Evolutionary conservation across 176 grass and related monocot species (phyloP).

Genomic region (Puya raimondii): DNA sequence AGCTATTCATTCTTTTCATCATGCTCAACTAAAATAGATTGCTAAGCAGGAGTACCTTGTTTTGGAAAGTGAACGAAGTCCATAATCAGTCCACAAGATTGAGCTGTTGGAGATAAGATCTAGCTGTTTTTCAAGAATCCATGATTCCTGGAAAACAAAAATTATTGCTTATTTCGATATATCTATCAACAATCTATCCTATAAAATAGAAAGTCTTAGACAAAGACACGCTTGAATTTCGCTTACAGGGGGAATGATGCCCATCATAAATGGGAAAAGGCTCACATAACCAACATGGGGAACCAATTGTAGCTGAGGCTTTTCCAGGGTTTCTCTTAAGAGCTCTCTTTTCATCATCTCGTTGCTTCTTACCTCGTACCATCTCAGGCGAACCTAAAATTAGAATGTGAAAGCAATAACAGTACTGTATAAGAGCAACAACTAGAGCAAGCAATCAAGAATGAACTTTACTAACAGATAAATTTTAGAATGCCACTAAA

Average conservation of each 20-base stretch:
- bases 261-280: conserved; percentile 97
- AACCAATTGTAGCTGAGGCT: conserved; percentile 61
- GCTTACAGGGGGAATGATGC: conserved; percentile 79
- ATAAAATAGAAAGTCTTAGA: neutral
- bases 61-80: conserved; percentile 80
- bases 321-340: conserved; percentile 66
- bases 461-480: neutral
- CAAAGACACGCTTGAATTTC: neutral
- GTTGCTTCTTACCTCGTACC: conserved; percentile 51
- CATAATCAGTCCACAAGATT: conserved; percentile 88
- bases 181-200: neutral
- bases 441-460: neutral
- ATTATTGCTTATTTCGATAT: neutral
- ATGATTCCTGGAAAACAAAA: conserved; percentile 48
- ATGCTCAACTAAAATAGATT: neutral
- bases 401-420: neutral
- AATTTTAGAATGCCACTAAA: too few relatives aligned
- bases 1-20: neutral
- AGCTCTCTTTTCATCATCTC: conserved; percentile 54
- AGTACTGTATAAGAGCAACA: neutral
- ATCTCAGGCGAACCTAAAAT: conserved; percentile 77
- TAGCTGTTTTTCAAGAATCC: conserved; percentile 82
- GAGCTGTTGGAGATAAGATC: conserved; percentile 79
- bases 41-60: conserved; percentile 44
- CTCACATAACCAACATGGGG: conserved; percentile 97